A percentile compares a stretch with the other conserved stretches of the same genome.
These are phyloP conservation scores for Teunomyces cretensis DNA, from an alignment of 805 yeast species.

Conservation along the genomic window DNA sequence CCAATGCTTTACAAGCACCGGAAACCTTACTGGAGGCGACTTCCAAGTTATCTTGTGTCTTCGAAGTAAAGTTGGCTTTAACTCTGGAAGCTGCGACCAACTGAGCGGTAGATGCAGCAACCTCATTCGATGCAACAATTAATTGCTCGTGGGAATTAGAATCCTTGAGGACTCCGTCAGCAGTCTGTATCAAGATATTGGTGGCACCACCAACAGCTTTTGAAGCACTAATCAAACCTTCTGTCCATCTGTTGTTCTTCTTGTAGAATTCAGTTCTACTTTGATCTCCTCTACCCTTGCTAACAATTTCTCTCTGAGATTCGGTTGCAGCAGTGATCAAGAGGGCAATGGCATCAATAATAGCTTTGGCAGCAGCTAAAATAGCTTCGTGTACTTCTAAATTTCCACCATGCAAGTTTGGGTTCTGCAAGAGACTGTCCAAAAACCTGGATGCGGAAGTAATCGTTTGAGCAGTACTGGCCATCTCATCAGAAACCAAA, in stretches of 20 bases:
- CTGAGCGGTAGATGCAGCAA: slow-evolving; percentile 90
- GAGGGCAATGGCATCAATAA: slow-evolving; percentile 72
- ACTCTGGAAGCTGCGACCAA: slow-evolving; percentile 89
- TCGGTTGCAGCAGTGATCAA: slow-evolving; percentile 75
- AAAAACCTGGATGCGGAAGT: slow-evolving; percentile 63
- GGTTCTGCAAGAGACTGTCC: slow-evolving; percentile 50
- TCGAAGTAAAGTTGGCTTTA: slow-evolving; percentile 73
- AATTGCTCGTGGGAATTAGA: slow-evolving; percentile 75
- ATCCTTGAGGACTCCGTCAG: slow-evolving; percentile 73
- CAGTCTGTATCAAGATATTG: slow-evolving; percentile 75
- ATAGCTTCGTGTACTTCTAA: slow-evolving; percentile 74
- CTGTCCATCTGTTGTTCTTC: slow-evolving; percentile 90
- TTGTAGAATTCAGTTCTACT: slow-evolving; percentile 75
- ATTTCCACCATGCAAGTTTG: slow-evolving; percentile 54
- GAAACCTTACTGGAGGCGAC: slow-evolving; percentile 66
- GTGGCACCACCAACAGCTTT: slow-evolving; percentile 84
- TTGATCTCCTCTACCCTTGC: slow-evolving; percentile 63
- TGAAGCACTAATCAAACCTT: slow-evolving; percentile 88
- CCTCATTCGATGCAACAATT: slow-evolving; percentile 88
- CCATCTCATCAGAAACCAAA: slow-evolving; percentile 71
- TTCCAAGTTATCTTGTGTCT: slow-evolving; percentile 74
- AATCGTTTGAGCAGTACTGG: slow-evolving; percentile 68
- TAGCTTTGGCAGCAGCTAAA: slow-evolving; percentile 73
- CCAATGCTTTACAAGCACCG: slow-evolving; percentile 72
- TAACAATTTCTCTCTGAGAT: slow-evolving; percentile 78